Conservation (phyloP, 768 basidiomycete species). For the Dendrothele bispora region DNA sequence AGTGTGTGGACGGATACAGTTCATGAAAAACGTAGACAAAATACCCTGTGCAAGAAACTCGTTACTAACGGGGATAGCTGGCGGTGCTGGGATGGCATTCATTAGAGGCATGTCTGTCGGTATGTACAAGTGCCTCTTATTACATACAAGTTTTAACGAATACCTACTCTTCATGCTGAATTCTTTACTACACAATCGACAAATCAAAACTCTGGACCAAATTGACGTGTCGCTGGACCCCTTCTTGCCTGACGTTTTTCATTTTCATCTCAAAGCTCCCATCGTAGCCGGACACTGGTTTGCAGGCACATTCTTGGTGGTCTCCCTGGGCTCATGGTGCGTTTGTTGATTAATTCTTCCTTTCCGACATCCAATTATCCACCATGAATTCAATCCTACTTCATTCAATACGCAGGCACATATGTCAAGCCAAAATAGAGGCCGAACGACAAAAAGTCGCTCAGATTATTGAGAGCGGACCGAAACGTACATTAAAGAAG, state of each 20-base stretch:
- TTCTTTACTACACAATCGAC: too few relatives aligned
- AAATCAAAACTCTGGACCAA: too few relatives aligned
- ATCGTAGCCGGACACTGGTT: conserved; percentile 79
- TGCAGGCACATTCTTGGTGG: conserved; percentile 66
- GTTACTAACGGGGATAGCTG: conserved; percentile 76
- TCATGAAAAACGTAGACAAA: conserved; percentile 24
- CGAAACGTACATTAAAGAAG: conserved; percentile 50
- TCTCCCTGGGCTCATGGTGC: conserved; percentile 72
- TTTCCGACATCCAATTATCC: background rate
- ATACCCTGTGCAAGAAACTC: conserved; percentile 79
- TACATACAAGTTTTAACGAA: too few relatives aligned
- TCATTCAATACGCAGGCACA: conserved; percentile 42
- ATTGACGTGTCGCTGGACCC: too few relatives aligned
- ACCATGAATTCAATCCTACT: too few relatives aligned
- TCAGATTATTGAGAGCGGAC: conserved; percentile 60
- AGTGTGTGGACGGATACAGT: too few relatives aligned
- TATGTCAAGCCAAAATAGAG: conserved; percentile 57
- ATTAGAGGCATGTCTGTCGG: conserved; percentile 67
- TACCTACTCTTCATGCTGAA: too few relatives aligned
- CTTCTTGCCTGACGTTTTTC: background rate
- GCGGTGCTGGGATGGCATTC: conserved; percentile 74
- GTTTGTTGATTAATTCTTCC: conserved; percentile 20
- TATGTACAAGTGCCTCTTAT: conserved; percentile 33
- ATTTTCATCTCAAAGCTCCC: conserved; percentile 43
- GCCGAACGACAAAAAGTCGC: conserved; percentile 56